Conservation (phyloP, 495 filamentous ascomycete species). For the Xylaria bambusicola region DNA sequence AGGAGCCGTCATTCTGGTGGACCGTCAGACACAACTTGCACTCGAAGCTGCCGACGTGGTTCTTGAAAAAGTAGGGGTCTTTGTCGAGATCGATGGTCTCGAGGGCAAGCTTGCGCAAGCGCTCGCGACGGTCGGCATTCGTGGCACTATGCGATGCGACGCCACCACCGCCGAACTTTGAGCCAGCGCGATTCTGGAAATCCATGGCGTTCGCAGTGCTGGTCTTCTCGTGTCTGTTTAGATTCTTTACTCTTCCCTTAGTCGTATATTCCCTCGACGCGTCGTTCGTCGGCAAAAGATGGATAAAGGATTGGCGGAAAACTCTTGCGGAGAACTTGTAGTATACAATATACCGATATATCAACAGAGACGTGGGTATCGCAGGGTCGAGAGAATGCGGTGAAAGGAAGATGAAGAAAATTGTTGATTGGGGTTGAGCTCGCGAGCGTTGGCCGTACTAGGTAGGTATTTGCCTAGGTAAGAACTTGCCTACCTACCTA, state of each 20-base stretch:
- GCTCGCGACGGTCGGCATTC: constrained; percentile 95
- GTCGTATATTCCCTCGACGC: background rate
- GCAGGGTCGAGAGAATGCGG: too few relatives aligned
- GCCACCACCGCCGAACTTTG: constrained; percentile 97
- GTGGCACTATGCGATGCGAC: constrained; percentile 90
- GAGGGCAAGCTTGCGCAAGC: constrained; percentile 94
- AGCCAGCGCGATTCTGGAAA: constrained; percentile 89
- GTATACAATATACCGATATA: too few relatives aligned
- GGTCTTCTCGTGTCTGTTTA: too few relatives aligned
- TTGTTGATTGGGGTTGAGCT: too few relatives aligned
- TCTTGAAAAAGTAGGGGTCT: constrained; percentile 99
- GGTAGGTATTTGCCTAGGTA: too few relatives aligned
- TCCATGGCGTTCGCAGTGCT: constrained; percentile 53
- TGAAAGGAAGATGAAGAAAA: too few relatives aligned
- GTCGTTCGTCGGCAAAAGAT: too few relatives aligned
- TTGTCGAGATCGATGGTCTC: constrained; percentile 99
- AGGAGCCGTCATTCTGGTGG: constrained; percentile 99
- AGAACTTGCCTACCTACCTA: too few relatives aligned
- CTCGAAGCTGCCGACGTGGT: constrained; percentile 97
- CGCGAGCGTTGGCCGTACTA: too few relatives aligned
- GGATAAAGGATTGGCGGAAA: too few relatives aligned
- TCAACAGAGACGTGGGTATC: too few relatives aligned
- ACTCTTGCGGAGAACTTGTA: too few relatives aligned
- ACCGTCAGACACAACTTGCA: constrained; percentile 97
- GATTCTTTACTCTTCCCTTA: background rate